Base-by-base conservation (phyloP, 2,329 filamentous ascomycete genomes). In the Parastagonospora avenae region DNA sequence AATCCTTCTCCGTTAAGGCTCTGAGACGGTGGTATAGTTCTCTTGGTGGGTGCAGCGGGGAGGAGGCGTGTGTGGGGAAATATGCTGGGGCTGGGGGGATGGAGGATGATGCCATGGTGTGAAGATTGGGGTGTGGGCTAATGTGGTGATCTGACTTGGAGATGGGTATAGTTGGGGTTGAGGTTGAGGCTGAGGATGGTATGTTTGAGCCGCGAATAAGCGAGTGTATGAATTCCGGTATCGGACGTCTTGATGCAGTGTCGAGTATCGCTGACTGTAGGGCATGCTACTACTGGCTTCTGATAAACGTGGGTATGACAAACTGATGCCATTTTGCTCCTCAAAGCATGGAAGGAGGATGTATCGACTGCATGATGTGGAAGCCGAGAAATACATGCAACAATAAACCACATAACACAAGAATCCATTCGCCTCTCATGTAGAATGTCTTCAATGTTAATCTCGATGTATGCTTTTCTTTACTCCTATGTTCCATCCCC, bases 41-140 rank as follows among this genome's bases (percentile, higher is more conserved):
- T 31, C 50, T 63, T 11, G 71, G 70, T 2, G 73, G 68, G 44
- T 71, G 65, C 0, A 74, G 61, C 3, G 68, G 66, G 2, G 68
- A 68, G 42, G 37, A 14, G 2, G 61, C 9, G 2, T 64, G 63
- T n/a, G 69, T 69, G 52, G 71, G 68, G 57, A 67, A 72, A 60
- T 74, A 74, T 41, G 71, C 71, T 14, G 71, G 70, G 1, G 61
- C 33, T 27, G 70, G 69, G 28, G 65, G 63, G 8, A 27, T 50
- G 41, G n/a, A 42, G 3, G 10, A 31, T 24, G 40, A 11, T 10
- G 11, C 4, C 12, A 28, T 24, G 19, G 19, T 24, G 3, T 24
- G 19, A 24, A 24, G 19, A 3, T 24, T 24, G 19, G 19, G 3
- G 3, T 24, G 19, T 5, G 19, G 19, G 3, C 29, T n/a, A 12